Evolutionary conservation across 2,329 filamentous ascomycete genomes (phyloP).

Genomic region (Laburnicola sp.): DNA sequence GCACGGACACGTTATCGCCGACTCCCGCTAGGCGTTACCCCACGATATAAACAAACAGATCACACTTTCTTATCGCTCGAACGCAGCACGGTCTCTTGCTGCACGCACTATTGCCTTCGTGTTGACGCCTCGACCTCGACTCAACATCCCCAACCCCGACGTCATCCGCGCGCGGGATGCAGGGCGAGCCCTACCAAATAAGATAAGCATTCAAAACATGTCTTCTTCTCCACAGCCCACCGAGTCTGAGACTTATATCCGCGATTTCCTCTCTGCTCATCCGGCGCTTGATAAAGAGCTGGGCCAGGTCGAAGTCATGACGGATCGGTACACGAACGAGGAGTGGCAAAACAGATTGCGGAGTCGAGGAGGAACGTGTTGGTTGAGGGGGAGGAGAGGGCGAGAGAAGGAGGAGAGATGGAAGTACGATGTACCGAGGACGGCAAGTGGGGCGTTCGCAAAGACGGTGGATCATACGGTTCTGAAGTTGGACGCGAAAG

Average conservation of each 20-base stretch:
- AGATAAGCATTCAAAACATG: constrained; percentile 18
- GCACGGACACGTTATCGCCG: constrained; percentile 35
- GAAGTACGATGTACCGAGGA: constrained; percentile 32
- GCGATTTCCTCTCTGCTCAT: constrained; percentile 39
- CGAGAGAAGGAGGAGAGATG: constrained; percentile 15
- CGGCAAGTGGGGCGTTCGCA: constrained; percentile 37
- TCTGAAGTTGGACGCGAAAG: constrained; percentile 54
- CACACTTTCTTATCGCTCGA: neutral
- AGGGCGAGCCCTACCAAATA: constrained; percentile 22
- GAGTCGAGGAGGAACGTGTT: constrained; percentile 38
- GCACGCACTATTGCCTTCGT: constrained; percentile 8
- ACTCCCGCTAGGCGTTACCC: constrained; percentile 29
- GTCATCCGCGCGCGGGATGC: constrained; percentile 13
- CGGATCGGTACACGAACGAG: constrained; percentile 50
- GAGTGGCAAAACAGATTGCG: constrained; percentile 49
- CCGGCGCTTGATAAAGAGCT: constrained; percentile 33
- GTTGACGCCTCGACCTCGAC: neutral
- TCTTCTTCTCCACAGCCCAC: constrained; percentile 31
- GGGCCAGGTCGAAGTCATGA: constrained; percentile 41
- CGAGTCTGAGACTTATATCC: constrained; percentile 40
- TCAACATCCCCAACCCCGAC: constrained; percentile 9
- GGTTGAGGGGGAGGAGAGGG: constrained; percentile 32
- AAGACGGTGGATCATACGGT: constrained; percentile 54
- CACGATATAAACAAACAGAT: constrained; percentile 22
- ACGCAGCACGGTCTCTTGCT: constrained; percentile 14